These are phyloP conservation scores for Colletotrichum karsti DNA, from an alignment of 2,329 filamentous ascomycete genomes.

Conservation along the genomic window DNA sequence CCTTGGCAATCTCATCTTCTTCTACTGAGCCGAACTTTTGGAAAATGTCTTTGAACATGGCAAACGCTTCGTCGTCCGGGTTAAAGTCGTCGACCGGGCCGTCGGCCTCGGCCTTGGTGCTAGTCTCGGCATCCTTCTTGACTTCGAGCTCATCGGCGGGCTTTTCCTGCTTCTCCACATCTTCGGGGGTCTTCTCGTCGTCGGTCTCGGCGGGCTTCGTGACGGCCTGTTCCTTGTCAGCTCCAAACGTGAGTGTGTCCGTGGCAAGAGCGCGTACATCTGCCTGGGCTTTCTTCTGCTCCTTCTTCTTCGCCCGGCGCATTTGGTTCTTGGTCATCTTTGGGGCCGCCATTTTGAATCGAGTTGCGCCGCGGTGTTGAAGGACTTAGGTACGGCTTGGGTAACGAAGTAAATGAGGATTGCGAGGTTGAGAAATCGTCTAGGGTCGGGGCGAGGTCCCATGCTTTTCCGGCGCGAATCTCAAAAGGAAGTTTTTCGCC, in stretches of 20 bases:
- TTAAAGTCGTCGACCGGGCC: constrained; percentile 70
- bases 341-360: constrained; percentile 64
- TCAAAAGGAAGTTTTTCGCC: neutral
- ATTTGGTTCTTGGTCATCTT: constrained; percentile 96
- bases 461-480: constrained; percentile 20
- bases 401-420: constrained; percentile 46
- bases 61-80: constrained; percentile 79
- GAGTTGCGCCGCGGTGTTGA: constrained; percentile 22
- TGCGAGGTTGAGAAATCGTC: constrained; percentile 44
- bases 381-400: constrained; percentile 33
- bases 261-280: constrained; percentile 49
- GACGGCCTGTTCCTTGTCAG: constrained; percentile 11
- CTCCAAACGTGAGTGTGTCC: neutral
- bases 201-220: constrained; percentile 31
- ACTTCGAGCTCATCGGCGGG: constrained; percentile 48
- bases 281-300: constrained; percentile 76
- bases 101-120: constrained; percentile 49
- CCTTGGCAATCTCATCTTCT: constrained; percentile 70
- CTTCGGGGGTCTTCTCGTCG: constrained; percentile 38
- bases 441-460: constrained; percentile 41
- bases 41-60: constrained; percentile 85
- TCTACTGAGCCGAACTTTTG: constrained; percentile 76
- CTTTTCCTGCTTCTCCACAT: constrained; percentile 34
- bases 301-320: constrained; percentile 93
- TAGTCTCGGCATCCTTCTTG: constrained; percentile 47